Percentiles rank a stretch among this genome's conserved stretches.
phyloP scores from a whole-genome alignment of 805 yeast genomes.

The Vanderwaltozyma tropicalis region DNA sequence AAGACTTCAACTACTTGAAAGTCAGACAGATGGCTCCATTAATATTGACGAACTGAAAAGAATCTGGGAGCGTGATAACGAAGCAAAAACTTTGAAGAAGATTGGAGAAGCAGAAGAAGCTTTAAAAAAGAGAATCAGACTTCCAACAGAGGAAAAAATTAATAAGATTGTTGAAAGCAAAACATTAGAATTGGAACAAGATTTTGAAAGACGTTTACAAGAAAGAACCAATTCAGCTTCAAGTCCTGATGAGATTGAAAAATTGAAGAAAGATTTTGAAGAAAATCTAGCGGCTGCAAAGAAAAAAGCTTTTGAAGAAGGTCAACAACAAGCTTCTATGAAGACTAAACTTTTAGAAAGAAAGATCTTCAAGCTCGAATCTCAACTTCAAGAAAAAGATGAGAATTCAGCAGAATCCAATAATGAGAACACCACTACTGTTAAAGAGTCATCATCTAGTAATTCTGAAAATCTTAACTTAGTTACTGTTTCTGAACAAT shows the following conservation, averaged over 20 bases:
- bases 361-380: slow-evolving; percentile 24
- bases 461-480: too few species aligned
- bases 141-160: slow-evolving; percentile 41
- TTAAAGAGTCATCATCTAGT: background rate
- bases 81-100: slow-evolving; percentile 22
- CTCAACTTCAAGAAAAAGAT: slow-evolving; percentile 5
- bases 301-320: slow-evolving; percentile 26
- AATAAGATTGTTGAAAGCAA: slow-evolving; percentile 43
- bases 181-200: slow-evolving; percentile 19
- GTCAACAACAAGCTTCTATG: slow-evolving; percentile 24
- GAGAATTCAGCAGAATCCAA: background rate
- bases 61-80: slow-evolving; percentile 32
- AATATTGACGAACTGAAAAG: slow-evolving; percentile 15
- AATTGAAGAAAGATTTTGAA: slow-evolving; percentile 11
- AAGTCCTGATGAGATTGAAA: background rate
- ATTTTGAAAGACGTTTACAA: slow-evolving; percentile 7
- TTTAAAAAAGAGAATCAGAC: slow-evolving; percentile 40
- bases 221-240: slow-evolving; percentile 1
- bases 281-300: slow-evolving; percentile 10
- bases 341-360: slow-evolving; percentile 24
- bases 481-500: background rate
- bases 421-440: background rate
- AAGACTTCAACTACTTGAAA: background rate
- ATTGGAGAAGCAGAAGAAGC: slow-evolving; percentile 36
- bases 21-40: background rate